Conservation (phyloP, 2,329 filamentous ascomycete species). For the Arthrobotrys pseudoclavata region DNA sequence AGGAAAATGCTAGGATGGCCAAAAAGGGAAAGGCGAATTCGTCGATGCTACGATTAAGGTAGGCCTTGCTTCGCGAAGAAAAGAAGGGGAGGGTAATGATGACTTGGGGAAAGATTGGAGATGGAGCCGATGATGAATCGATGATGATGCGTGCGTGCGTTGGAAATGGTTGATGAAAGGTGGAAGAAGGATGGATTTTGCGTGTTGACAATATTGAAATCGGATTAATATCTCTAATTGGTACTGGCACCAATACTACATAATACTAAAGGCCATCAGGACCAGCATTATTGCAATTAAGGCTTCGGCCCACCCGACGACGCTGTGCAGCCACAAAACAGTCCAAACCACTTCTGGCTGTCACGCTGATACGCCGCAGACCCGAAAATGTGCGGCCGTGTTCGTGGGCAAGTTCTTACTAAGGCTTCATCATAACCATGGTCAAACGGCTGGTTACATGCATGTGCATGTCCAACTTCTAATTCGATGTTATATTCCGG, state of each 20-base stretch:
- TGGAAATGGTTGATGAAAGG: conserved; percentile 24
- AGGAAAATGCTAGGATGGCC: neutral
- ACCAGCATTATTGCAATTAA: neutral
- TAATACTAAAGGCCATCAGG: neutral
- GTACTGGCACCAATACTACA: conserved; percentile 3
- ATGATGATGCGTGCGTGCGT: conserved; percentile 20
- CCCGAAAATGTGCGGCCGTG: conserved; percentile 32
- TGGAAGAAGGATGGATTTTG: conserved; percentile 31
- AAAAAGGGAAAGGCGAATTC: neutral
- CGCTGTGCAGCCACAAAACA: conserved; percentile 24
- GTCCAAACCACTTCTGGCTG: conserved; percentile 16
- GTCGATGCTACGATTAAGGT: neutral
- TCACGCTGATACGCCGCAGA: conserved; percentile 5
- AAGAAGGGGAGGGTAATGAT: neutral
- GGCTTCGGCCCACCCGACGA: conserved; percentile 29
- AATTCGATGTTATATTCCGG: neutral
- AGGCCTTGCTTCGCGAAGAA: neutral
- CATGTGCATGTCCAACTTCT: neutral
- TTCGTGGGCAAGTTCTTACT: neutral
- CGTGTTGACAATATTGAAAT: conserved; percentile 53
- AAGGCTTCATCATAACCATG: neutral
- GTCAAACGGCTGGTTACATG: neutral
- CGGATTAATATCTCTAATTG: conserved; percentile 27
- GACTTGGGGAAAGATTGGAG: neutral
- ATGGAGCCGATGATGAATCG: neutral